These are phyloP conservation scores for Discostella stelligeroides DNA, from an alignment of 108 stramenopile species.

Conservation along the genomic window DNA sequence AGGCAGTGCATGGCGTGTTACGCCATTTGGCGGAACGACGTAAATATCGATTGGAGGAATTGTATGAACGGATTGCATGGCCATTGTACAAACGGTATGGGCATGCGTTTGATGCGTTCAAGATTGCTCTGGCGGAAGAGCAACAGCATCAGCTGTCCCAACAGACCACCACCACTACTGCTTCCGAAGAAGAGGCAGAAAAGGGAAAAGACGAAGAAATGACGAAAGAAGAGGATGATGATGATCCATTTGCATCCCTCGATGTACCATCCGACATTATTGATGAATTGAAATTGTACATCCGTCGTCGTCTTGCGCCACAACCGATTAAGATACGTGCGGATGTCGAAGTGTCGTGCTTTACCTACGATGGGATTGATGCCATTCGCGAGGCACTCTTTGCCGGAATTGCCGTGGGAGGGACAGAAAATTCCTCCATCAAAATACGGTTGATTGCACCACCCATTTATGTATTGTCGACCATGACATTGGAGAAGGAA, in stretches of 20 bases:
- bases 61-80: conserved; percentile 97
- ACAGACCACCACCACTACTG: conserved; percentile 26
- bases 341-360: conserved; percentile 98
- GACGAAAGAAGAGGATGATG: too few species aligned
- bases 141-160: too few species aligned
- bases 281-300: conserved; percentile 85
- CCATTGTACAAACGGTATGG: conserved; percentile 97
- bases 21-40: conserved; percentile 93
- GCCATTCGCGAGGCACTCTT: conserved; percentile 96
- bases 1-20: conserved; percentile 96
- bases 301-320: conserved; percentile 91
- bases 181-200: conserved; percentile 57
- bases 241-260: conserved; percentile 81
- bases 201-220: too few species aligned
- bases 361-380: conserved; percentile 98
- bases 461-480: conserved; percentile 95
- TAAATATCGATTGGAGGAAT: conserved; percentile 88
- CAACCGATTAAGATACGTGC: conserved; percentile 98
- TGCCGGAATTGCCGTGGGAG: conserved; percentile 87
- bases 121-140: conserved; percentile 89
- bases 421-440: conserved; percentile 80
- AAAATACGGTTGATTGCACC: conserved; percentile 98
- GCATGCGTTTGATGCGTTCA: conserved; percentile 98
- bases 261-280: conserved; percentile 77
- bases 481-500: conserved; percentile 97